Conservation (phyloP, 305 asterid species). For the Rubia balearica region DNA sequence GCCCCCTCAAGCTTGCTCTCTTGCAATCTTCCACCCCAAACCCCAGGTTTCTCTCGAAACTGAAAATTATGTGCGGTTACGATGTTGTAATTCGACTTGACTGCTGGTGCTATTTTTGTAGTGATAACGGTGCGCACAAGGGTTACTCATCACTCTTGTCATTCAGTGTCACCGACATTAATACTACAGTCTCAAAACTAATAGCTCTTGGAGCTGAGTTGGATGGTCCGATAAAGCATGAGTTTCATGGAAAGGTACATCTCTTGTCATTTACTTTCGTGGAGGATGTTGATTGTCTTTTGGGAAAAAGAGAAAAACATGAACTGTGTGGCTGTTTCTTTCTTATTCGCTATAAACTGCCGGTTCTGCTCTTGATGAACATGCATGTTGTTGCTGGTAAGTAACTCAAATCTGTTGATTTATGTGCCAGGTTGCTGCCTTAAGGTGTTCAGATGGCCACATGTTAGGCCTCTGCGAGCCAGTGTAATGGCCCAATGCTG, state of each 20-base stretch:
- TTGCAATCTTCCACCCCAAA: conserved; percentile 48
- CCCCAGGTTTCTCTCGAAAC: background rate
- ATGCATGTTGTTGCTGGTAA: background rate
- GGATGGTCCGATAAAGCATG: conserved; percentile 86
- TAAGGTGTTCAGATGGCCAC: conserved; percentile 66
- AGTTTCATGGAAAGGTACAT: conserved; percentile 80
- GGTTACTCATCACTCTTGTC: conserved; percentile 80
- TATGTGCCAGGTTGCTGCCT: conserved; percentile 49
- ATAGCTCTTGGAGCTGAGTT: conserved; percentile 84
- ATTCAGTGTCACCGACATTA: conserved; percentile 72
- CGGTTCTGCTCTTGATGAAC: background rate
- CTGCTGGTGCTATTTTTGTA: conserved; percentile 26
- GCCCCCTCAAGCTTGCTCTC: conserved; percentile 77
- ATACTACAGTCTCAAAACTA: conserved; percentile 59
- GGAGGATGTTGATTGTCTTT: background rate
- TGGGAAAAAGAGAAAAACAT: background rate
- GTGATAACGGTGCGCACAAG: conserved; percentile 47
- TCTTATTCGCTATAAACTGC: background rate
- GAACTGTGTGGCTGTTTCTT: background rate
- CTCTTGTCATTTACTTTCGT: conserved; percentile 5
- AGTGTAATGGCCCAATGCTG: conserved; percentile 19
- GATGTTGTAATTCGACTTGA: background rate
- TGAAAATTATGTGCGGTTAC: too few relatives aligned
- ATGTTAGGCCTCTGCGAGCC: conserved; percentile 69
- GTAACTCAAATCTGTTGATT: background rate